Evolutionary conservation across 495 filamentous ascomycete genomes (phyloP).

Genomic region (Penicillium bovifimosum): DNA sequence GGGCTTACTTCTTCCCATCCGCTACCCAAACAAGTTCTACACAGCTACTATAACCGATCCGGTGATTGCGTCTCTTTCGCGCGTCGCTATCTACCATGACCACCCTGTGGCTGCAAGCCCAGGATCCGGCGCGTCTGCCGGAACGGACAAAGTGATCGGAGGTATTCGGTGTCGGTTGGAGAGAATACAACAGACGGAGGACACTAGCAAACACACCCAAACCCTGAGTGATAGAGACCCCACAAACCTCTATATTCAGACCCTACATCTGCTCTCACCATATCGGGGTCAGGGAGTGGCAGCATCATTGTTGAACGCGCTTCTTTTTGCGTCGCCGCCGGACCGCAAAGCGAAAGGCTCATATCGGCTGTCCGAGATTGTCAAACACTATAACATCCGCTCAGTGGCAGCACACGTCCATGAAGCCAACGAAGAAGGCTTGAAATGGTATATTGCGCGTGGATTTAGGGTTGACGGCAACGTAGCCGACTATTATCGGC

Average conservation of each 20-base stretch:
- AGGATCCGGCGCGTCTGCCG: constrained; percentile 17
- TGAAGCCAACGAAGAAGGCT: constrained; percentile 79
- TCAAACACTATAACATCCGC: constrained; percentile 42
- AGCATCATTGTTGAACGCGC: constrained; percentile 57
- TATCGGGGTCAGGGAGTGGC: constrained; percentile 79
- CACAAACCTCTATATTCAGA: constrained; percentile 77
- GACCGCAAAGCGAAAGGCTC: constrained; percentile 1
- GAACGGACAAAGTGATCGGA: constrained; percentile 61
- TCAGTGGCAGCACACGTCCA: constrained; percentile 87
- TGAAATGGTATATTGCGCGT: constrained; percentile 80
- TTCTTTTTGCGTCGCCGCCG: constrained; percentile 43
- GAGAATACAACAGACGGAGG: constrained; percentile 14
- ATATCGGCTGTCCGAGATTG: constrained; percentile 43
- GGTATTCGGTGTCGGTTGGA: constrained; percentile 82
- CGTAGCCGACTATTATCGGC: constrained; percentile 74
- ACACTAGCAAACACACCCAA: background rate
- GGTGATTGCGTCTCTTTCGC: constrained; percentile 63
- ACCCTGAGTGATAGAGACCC: constrained; percentile 5
- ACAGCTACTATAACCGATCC: constrained; percentile 63
- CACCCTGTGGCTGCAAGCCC: constrained; percentile 37
- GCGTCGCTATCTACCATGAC: constrained; percentile 67
- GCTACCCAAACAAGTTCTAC: constrained; percentile 87
- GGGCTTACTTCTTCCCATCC: constrained; percentile 74
- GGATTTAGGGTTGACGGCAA: constrained; percentile 62
- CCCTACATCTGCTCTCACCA: constrained; percentile 73